Evolutionary conservation across 495 filamentous ascomycete species (phyloP).

Genomic region (Saxispiralis lemnorum): DNA sequence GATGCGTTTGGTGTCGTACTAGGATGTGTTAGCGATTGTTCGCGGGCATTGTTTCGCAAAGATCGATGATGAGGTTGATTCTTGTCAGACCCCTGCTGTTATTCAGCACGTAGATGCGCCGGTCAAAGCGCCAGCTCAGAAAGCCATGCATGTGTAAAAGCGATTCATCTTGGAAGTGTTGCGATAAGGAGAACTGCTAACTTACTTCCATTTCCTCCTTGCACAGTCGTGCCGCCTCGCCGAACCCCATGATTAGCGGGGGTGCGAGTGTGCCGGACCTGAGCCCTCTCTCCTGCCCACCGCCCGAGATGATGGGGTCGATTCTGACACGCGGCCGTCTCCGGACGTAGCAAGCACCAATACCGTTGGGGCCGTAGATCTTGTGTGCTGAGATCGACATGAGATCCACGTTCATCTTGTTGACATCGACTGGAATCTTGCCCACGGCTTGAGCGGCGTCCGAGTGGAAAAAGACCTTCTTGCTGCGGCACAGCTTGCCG

Average conservation of each 20-base stretch:
- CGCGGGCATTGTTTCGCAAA: background rate
- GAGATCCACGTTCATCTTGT: slow-evolving; percentile 89
- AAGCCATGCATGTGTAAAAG: slow-evolving; percentile 52
- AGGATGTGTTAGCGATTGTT: slow-evolving; percentile 1
- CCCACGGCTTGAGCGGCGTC: slow-evolving; percentile 91
- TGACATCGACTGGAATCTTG: slow-evolving; percentile 91
- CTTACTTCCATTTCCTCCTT: slow-evolving; percentile 77
- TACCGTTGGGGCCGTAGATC: slow-evolving; percentile 94
- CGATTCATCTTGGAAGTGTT: slow-evolving; percentile 38
- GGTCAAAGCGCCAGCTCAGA: slow-evolving; percentile 29
- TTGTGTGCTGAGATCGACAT: slow-evolving; percentile 99
- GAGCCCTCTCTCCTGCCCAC: slow-evolving; percentile 86
- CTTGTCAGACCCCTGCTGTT: slow-evolving; percentile 22
- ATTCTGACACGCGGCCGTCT: slow-evolving; percentile 80
- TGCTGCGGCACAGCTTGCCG: slow-evolving; percentile 72
- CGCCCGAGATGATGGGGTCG: slow-evolving; percentile 89
- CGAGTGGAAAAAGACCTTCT: slow-evolving; percentile 97
- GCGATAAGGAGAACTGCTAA: slow-evolving; percentile 12
- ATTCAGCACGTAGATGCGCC: slow-evolving; percentile 30
- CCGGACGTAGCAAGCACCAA: slow-evolving; percentile 89
- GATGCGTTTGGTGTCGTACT: slow-evolving; percentile 88
- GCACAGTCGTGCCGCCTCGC: slow-evolving; percentile 84
- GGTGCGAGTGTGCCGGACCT: slow-evolving; percentile 88
- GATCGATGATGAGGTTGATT: too few relatives aligned
- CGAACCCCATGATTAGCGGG: slow-evolving; percentile 75